Evolutionary conservation across 768 basidiomycete species (phyloP).

Genomic region (Russula abietina): DNA sequence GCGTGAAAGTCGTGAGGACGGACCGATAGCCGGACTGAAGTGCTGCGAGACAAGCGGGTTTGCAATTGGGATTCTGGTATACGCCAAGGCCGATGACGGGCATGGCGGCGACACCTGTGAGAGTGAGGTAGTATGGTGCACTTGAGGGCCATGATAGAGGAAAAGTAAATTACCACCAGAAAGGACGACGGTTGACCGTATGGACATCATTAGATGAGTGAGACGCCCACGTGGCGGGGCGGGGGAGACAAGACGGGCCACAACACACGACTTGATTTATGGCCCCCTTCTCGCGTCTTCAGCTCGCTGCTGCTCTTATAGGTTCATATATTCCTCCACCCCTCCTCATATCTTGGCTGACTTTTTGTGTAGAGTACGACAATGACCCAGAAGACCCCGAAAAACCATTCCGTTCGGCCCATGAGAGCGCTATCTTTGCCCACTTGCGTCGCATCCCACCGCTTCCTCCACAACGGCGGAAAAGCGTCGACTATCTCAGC

Average conservation of each 20-base stretch:
- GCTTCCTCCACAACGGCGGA: constrained; percentile 44
- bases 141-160: constrained; percentile 30
- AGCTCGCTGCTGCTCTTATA: constrained; percentile 79
- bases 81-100: constrained; percentile 67
- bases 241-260: background rate
- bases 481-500: constrained; percentile 58
- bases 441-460: constrained; percentile 57
- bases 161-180: constrained; percentile 13
- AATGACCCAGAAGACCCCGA: constrained; percentile 71
- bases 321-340: constrained; percentile 42
- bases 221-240: constrained; percentile 11
- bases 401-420: constrained; percentile 55
- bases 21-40: constrained; percentile 62
- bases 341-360: constrained; percentile 2
- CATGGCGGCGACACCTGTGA: constrained; percentile 46
- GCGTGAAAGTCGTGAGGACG: constrained; percentile 2
- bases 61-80: constrained; percentile 57
- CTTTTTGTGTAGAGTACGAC: constrained; percentile 67
- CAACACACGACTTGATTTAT: constrained; percentile 11
- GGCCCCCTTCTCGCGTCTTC: constrained; percentile 70
- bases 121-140: background rate
- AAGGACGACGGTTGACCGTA: background rate
- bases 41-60: constrained; percentile 52
- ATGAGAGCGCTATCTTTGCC: constrained; percentile 84
- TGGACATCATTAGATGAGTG: background rate